Conservation (phyloP, 108 stramenopile genomes). For the Craspedostauros australis region DNA sequence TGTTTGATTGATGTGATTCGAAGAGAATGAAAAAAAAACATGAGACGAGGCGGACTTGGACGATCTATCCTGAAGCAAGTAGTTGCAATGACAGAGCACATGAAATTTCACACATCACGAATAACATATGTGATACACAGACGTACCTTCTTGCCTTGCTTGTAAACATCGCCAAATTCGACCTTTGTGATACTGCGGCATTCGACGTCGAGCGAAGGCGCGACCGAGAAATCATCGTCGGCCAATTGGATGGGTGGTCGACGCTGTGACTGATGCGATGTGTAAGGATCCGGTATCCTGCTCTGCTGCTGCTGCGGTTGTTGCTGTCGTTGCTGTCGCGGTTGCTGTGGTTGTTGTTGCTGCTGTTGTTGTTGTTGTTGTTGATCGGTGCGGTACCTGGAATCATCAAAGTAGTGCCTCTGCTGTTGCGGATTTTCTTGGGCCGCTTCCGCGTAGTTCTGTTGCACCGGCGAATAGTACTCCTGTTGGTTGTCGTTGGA, state of each 20-base stretch:
- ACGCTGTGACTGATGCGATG: background rate
- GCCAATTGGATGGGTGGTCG: conserved; percentile 5
- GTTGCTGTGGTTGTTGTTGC: conserved; percentile 3
- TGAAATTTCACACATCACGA: too few species aligned
- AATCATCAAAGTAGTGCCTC: too few species aligned
- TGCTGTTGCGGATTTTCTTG: too few species aligned
- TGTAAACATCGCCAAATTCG: conserved; percentile 50
- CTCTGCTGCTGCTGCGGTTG: background rate
- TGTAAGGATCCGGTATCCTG: background rate
- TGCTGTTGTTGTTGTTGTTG: background rate
- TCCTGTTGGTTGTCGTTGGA: too few species aligned
- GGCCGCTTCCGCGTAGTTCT: too few species aligned
- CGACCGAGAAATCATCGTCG: conserved; percentile 33
- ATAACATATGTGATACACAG: too few species aligned
- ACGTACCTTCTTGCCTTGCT: conserved; percentile 35
- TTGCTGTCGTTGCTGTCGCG: background rate
- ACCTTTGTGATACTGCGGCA: conserved; percentile 15
- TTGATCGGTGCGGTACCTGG: background rate
- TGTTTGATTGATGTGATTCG: background rate
- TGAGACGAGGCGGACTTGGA: too few species aligned
- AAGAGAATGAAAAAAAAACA: too few species aligned
- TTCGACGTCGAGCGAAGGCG: conserved; percentile 18
- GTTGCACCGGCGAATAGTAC: too few species aligned
- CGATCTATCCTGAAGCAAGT: too few species aligned
- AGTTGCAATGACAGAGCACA: background rate